A percentile compares a stretch with the other conserved stretches of the same genome.
Conservation (phyloP, 371 early-diverging fungal genomes). For the Rhizopus sp. region DNA sequence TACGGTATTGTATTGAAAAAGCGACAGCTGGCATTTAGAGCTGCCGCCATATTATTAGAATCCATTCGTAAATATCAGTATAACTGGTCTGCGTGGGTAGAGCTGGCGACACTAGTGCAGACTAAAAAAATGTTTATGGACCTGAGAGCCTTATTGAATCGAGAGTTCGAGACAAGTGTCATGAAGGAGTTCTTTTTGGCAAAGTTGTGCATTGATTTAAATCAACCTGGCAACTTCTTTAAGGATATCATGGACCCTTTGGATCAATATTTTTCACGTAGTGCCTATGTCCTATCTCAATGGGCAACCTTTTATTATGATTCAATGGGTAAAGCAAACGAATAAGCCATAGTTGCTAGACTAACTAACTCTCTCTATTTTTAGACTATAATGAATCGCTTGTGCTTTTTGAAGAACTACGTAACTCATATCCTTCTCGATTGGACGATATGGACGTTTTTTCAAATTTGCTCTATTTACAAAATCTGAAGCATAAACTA, state of each 20-base stretch:
- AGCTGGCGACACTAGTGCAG: conserved; percentile 60
- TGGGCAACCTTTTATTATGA: conserved; percentile 56
- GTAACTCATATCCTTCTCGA: conserved; percentile 68
- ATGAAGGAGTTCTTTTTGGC: conserved; percentile 67
- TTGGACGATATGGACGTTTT: conserved; percentile 87
- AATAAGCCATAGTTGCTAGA: neutral
- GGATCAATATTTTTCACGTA: conserved; percentile 48
- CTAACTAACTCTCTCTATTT: neutral
- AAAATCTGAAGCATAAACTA: conserved; percentile 70
- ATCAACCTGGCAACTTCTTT: conserved; percentile 27
- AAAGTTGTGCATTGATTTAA: conserved; percentile 47
- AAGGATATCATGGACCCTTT: conserved; percentile 30
- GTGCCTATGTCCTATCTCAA: conserved; percentile 63
- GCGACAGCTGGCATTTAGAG: conserved; percentile 47
- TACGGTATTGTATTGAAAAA: conserved; percentile 60
- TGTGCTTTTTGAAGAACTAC: conserved; percentile 69
- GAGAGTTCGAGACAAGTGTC: conserved; percentile 38
- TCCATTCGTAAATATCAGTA: conserved; percentile 73
- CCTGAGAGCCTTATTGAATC: conserved; percentile 25
- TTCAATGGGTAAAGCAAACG: conserved; percentile 25
- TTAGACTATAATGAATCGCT: conserved; percentile 74
- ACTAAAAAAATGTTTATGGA: conserved; percentile 27
- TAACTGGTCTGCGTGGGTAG: conserved; percentile 94
- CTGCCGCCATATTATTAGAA: conserved; percentile 59
- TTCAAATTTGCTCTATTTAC: conserved; percentile 89